Evolutionary conservation across 73 alveolate genomes (phyloP).

Genomic region (Loxodes magnus): DNA sequence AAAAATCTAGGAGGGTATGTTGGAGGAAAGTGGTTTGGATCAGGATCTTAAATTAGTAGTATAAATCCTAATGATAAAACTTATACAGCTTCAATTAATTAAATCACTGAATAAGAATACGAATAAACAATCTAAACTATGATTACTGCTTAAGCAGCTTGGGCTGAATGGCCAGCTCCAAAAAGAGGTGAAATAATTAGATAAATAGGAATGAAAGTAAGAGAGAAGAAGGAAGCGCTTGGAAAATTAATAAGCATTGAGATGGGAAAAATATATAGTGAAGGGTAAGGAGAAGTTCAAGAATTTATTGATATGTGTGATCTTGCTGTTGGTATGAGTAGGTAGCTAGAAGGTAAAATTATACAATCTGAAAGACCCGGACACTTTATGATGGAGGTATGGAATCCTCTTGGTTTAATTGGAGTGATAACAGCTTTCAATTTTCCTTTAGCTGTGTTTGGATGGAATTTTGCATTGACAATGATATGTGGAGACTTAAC

Average conservation of each 20-base stretch:
- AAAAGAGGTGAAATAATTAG: slow-evolving; percentile 83
- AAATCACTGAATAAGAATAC: slow-evolving; percentile 50
- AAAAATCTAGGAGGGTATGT: slow-evolving; percentile 48
- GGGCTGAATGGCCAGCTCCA: slow-evolving; percentile 78
- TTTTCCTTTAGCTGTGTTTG: slow-evolving; percentile 77
- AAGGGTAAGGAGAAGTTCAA: slow-evolving; percentile 84
- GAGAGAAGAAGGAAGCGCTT: slow-evolving; percentile 64
- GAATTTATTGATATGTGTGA: slow-evolving; percentile 85
- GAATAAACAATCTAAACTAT: slow-evolving; percentile 40
- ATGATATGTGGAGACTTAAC: slow-evolving; percentile 71
- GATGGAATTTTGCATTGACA: slow-evolving; percentile 68
- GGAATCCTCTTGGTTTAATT: slow-evolving; percentile 81
- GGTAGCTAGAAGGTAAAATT: slow-evolving; percentile 67
- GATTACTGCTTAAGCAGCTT: slow-evolving; percentile 22
- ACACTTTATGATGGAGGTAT: slow-evolving; percentile 76
- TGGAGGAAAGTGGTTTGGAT: slow-evolving; percentile 65
- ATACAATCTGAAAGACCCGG: slow-evolving; percentile 82
- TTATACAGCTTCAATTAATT: slow-evolving; percentile 34
- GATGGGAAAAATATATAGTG: slow-evolving; percentile 82
- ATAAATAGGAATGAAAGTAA: slow-evolving; percentile 76
- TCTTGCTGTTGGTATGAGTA: slow-evolving; percentile 75
- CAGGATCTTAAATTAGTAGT: slow-evolving; percentile 32
- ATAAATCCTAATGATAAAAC: slow-evolving; percentile 35
- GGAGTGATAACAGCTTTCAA: slow-evolving; percentile 90
- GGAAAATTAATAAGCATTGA: slow-evolving; percentile 67